Percentiles rank a stretch among this genome's conserved stretches.
These are phyloP conservation scores for Fusarium citri DNA, from an alignment of 2,329 filamentous ascomycete genomes.

Conservation along the genomic window DNA sequence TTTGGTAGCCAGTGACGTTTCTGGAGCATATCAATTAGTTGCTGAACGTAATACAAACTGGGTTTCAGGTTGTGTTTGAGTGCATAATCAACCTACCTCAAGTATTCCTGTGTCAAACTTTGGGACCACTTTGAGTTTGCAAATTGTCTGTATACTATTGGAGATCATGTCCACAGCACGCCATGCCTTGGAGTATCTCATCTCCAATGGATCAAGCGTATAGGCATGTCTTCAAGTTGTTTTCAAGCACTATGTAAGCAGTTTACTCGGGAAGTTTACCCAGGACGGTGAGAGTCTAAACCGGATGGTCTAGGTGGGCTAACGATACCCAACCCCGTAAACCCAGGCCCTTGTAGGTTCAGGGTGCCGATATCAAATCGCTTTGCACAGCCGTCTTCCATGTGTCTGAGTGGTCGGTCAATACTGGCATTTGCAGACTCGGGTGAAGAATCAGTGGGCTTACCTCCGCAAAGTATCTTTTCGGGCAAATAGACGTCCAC, in stretches of 20 bases:
- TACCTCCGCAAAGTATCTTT: slow-evolving; percentile 87
- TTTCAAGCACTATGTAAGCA: not conserved
- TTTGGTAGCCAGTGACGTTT: not conserved
- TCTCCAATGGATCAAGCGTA: not conserved
- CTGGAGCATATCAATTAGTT: slow-evolving; percentile 6
- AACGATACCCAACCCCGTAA: slow-evolving; percentile 32
- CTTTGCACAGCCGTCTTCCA: slow-evolving; percentile 80
- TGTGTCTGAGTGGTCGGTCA: slow-evolving; percentile 66
- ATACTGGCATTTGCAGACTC: slow-evolving; percentile 3
- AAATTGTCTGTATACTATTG: not conserved
- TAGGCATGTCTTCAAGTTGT: not conserved
- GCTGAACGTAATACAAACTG: not conserved
- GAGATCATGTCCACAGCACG: not conserved
- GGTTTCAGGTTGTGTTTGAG: not conserved
- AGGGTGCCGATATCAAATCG: slow-evolving; percentile 69
- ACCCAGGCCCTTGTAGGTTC: slow-evolving; percentile 55
- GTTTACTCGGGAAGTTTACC: slow-evolving; percentile 10
- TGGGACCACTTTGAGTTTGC: not conserved
- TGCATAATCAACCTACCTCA: slow-evolving; percentile 3
- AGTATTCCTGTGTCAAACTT: not conserved
- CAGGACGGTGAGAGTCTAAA: slow-evolving; percentile 33
- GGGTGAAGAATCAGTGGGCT: slow-evolving; percentile 39
- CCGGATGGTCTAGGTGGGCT: slow-evolving; percentile 33
- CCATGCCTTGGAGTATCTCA: not conserved
- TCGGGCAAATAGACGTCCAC: slow-evolving; percentile 77